Evolutionary conservation across 352 stramenopile genomes (phyloP), one percentile per base, ranked within the genome.

Genomic region (Nothophytophthora sp.): DNA sequence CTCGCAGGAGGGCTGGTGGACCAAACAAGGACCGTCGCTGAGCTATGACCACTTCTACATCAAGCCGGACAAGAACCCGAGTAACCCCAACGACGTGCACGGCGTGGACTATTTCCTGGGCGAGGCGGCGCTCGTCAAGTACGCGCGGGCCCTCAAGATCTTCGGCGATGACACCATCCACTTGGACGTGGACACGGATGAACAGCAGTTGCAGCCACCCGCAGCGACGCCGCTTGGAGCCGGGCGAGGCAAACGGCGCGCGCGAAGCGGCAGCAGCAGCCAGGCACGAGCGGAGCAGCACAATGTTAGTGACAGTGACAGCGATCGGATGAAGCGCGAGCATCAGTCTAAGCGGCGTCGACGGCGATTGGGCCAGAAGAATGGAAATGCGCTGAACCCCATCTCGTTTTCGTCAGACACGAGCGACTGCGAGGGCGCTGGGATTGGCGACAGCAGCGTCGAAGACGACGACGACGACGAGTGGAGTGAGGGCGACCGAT

Each of bases 11-110:
- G 60, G 60, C 22, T 75, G 65, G 66, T 56, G 25, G 18, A 51
- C 49, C n/a, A 42, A 29, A 15, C 28, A 25, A 10, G 67, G 60
- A 0, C 50, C 52, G 12, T 0, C 28, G 32, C 64, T 78, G 27
- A 73, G 64, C 39, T 78, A 78, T 46, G 56, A 78, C 28, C 68
- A 78, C 54, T 78, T 50, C 56, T 78, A 78, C 48, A 56, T 78
- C 38, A 69, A 73, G 36, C 68, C 68, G 5, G 53, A 53, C 35
- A 73, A 72, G 47, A 66, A 39, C 35, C 41, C 55, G 13, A 29
- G 29, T 8, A 55, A 44, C 42, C 40, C 34, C 22, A 1, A 40
- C 12, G 60, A 67, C 47, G 57, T 60, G n/a, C 41, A 58, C 15
- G 60, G 61, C 23, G 61, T 52, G 6, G 68, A 78, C 46, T 78